Percentiles rank a stretch among this genome's conserved stretches.
Evolutionary conservation across 2,329 filamentous ascomycete genomes (phyloP).

Genomic region (Pyrenophora graminea): DNA sequence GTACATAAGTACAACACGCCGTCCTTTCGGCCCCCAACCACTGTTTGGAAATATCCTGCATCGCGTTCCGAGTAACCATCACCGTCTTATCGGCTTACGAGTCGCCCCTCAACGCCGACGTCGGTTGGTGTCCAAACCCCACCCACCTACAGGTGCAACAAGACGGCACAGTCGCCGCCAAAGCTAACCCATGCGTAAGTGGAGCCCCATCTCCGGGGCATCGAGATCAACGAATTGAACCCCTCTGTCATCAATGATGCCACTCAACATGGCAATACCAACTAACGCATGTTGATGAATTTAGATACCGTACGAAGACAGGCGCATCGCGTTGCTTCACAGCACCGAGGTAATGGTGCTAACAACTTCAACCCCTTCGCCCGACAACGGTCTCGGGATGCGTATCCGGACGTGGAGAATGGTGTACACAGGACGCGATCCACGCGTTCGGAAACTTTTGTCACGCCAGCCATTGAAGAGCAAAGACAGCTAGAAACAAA

Average conservation of each 20-base stretch:
- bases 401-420: conserved; percentile 37
- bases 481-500: conserved; percentile 29
- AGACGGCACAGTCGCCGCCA: conserved; percentile 22
- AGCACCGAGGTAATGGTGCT: conserved; percentile 24
- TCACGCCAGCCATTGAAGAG: conserved; percentile 30
- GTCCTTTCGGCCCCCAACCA: conserved; percentile 15
- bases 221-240: not conserved
- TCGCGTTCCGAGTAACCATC: conserved; percentile 1
- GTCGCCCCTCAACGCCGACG: conserved; percentile 3
- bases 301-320: conserved; percentile 44
- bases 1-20: not conserved
- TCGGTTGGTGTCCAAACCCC: conserved; percentile 1
- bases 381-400: conserved; percentile 30
- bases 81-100: not conserved
- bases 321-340: conserved; percentile 44
- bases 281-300: conserved; percentile 16
- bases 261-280: conserved; percentile 4
- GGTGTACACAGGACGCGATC: conserved; percentile 26
- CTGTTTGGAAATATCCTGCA: conserved; percentile 10
- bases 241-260: not conserved
- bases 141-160: conserved; percentile 9
- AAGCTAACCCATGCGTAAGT: conserved; percentile 32
- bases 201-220: conserved; percentile 19
- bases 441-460: conserved; percentile 30
- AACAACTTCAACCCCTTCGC: conserved; percentile 45